Percentiles rank a stretch among this genome's conserved stretches.
These are phyloP conservation scores for Acer saccharum DNA, from an alignment of 345 rosid genomes.

Conservation along the genomic window DNA sequence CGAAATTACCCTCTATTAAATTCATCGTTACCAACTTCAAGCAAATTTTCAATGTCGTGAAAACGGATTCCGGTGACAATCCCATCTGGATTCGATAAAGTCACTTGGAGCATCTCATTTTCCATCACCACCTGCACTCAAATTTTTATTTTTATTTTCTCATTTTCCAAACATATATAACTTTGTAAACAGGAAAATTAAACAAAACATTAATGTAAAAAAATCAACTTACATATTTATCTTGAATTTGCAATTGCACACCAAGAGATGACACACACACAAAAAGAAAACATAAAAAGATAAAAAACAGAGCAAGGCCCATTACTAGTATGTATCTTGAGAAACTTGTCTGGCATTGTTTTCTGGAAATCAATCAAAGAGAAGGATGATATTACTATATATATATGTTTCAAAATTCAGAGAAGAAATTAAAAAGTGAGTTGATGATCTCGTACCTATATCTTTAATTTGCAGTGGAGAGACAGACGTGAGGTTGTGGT, in stretches of 20 bases:
- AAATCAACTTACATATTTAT: conserved; percentile 28
- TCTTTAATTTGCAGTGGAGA: neutral
- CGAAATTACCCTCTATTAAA: conserved; percentile 65
- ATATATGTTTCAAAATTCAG: neutral
- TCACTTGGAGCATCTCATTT: conserved; percentile 70
- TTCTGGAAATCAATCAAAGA: conserved; percentile 3
- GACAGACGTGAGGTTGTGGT: neutral
- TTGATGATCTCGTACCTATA: neutral
- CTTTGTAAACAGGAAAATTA: conserved; percentile 8
- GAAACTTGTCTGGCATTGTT: neutral
- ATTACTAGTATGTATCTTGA: neutral
- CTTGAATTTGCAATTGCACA: conserved; percentile 32
- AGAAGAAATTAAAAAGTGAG: neutral
- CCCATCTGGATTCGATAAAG: conserved; percentile 75
- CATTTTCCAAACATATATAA: neutral
- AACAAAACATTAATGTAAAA: neutral
- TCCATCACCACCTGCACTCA: conserved; percentile 72
- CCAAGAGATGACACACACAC: neutral
- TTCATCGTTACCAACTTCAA: conserved; percentile 78
- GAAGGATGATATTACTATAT: neutral
- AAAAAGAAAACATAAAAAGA: neutral
- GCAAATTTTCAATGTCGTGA: conserved; percentile 73
- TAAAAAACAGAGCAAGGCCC: neutral
- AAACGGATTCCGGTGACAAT: conserved; percentile 68
- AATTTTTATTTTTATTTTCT: too few relatives aligned